Evolutionary conservation across 169 alveolate genomes (phyloP), one percentile per base, ranked within the genome.

Genomic region (Plasmodium gaboni): DNA sequence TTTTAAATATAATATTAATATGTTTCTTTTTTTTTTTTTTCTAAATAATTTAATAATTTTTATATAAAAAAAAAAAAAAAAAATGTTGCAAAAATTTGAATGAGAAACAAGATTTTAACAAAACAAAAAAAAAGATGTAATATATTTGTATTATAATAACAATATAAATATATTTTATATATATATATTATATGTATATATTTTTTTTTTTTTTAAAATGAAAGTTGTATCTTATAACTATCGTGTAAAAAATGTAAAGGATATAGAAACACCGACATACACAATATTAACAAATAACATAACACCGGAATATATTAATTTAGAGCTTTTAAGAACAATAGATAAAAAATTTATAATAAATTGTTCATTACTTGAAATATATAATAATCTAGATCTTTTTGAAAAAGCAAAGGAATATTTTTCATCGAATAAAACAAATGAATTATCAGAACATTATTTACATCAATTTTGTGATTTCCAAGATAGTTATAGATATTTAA

Each of bases 251-350:
- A 64, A 28, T 64, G 53, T 78, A 10, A 64, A 46, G 70, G 89
- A 78, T 53, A 6, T 78, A 19, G 89, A 78, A 65, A 83, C 91
- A n/a, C 91, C 91, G 13, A 48, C 85, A n/a, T 55, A 42, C 24
- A 83, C 91, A 17, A 83, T 83, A 26, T 48, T 83, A 17, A 83
- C 91, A 28, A 83, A 83, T 70, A 85, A 70, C 42, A 9, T 83
- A 19, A 64, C 57, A 44, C 91, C 91, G 10, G 86, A 83, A 69
- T 83, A 38, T 60, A 68, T 83, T 57, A 83, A 83, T 61, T 12
- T 83, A 12, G 67, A 69, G 60, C 70, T 67, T 19, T 38, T 83
- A 48, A 69, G 91, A 44, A 69, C 68, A 50, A 83, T 83, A 28
- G 91, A 67, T n/a, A 17, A 32, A 2, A 53, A 38, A 3, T 55